Base-by-base conservation (phyloP, 257 asterid genomes). In the Ajuga chamaepitys region DNA sequence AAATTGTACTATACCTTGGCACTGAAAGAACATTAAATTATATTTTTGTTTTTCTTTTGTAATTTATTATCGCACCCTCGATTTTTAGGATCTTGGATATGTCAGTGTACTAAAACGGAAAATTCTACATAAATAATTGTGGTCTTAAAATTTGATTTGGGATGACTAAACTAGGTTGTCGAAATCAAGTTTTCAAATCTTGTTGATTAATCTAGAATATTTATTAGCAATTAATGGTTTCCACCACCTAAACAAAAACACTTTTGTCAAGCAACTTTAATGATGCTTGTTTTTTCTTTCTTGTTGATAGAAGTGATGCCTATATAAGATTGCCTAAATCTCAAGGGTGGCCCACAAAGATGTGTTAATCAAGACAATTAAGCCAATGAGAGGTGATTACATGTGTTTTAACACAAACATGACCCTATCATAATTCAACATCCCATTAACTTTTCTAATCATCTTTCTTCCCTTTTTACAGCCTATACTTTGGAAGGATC, bases 401-500 rank as follows among this genome's bases (percentile, higher is more conserved):
- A 76, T 75, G 41, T 47, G 47, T 64, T 71, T 64, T 64, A 73
- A 53, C 66, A 71, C 62, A 67, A 83, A 66, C 80, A 72, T 70
- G 60, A 75, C 74, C 78, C 71, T 67, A 66, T 69, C 73, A 73
- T 72, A 70, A 70, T 73, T 72, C 76, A 75, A 77, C 68, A 67
- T 66, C 75, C 79, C 80, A 71, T 83, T 73, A 81, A 64, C 87
- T 80, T 82, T 80, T n/a, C 68, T 80, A 77, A 79, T 80, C 77
- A 75, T 77, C 81, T 66, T 76, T 66, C 80, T 76, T 64, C 74
- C 71, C 78, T 78, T 73, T 75, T 78, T 72, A 74, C 73, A 75
- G 64, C 86, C 90, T 77, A 82, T 81, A 68, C 82, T 87, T 82
- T 87, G 85, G 86, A 85, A 85, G 81, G 81, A 87, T 85, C 86